phyloP scores from a whole-genome alignment of 352 stramenopile species.

The Pythium guiyangense region DNA sequence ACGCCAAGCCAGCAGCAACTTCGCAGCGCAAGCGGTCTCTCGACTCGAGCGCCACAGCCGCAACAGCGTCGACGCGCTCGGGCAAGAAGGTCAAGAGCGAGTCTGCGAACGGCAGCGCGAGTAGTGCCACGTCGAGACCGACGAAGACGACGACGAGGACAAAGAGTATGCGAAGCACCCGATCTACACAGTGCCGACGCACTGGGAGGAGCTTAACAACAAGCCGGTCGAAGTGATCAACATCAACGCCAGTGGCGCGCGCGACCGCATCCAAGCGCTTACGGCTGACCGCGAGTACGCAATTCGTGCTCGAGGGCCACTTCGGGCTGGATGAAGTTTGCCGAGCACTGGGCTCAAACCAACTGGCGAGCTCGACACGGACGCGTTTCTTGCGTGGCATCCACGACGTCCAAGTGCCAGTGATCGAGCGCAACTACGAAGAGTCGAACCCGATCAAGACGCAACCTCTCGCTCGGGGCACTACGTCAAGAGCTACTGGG shows the following conservation, averaged over 20 bases:
- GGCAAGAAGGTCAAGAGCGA: constrained; percentile 14
- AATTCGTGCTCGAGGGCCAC: constrained; percentile 69
- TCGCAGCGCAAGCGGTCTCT: constrained; percentile 30
- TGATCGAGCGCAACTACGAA: constrained; percentile 78
- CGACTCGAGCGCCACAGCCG: constrained; percentile 9
- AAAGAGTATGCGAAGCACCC: constrained; percentile 36
- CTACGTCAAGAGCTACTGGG: constrained; percentile 82
- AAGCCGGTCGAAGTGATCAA: constrained; percentile 63
- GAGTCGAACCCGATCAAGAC: constrained; percentile 76
- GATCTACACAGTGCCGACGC: constrained; percentile 59
- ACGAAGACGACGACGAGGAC: constrained; percentile 19
- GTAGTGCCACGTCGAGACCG: not conserved
- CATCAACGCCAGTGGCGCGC: constrained; percentile 41
- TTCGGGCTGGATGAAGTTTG: constrained; percentile 60
- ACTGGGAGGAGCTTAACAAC: constrained; percentile 69
- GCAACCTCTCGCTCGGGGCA: constrained; percentile 61
- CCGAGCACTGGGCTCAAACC: constrained; percentile 56
- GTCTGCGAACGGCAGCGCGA: not conserved
- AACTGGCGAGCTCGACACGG: constrained; percentile 47
- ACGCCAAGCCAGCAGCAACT: constrained; percentile 13
- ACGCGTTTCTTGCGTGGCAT: constrained; percentile 64
- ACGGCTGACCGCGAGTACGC: no score
- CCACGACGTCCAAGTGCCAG: constrained; percentile 73
- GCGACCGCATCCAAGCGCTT: constrained; percentile 56
- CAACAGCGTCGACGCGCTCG: not conserved